Evolutionary conservation across 495 filamentous ascomycete genomes (phyloP), one percentile per base, ranked within the genome.

Genomic region (Tuber magnatum): DNA sequence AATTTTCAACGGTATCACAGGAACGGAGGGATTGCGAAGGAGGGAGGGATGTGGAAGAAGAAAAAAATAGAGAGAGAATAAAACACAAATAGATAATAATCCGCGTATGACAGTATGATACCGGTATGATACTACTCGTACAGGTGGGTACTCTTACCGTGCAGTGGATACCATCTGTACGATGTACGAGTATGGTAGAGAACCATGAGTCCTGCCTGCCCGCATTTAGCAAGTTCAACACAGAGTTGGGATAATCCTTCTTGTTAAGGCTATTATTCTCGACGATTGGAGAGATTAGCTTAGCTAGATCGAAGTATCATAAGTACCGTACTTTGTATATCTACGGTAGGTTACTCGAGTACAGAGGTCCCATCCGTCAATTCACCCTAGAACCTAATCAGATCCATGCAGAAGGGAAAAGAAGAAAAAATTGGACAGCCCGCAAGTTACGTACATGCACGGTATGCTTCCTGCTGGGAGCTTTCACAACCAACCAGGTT

Each of bases 1-100:
- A 65, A 65, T 65, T 65, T 65, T 65, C 56, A 65, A 35, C 56
- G 56, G 28, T n/a, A n/a, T n/a, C n/a, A n/a, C 28, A 65, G 56
- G 56, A 65, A 65, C 56, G 56, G 56, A 35, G 28, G 56, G 14
- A 65, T 35, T 10, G 28, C 18, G 56, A 32, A 56, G 24, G n/a
- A 28, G 14, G 16, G 32, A 65, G 18, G 32, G 32, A 28, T 18
- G 28, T 35, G 28, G 56, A 1, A 16, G 4, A 32, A 32, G 3
- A 4, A 20, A 65, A 18, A 14, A 20, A 20, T 40, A 35, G 1
- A 18, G 6, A 35, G 14, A 65, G 6, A 32, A 65, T 16, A 16
- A 35, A 65, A 6, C 56, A 65, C 4, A 65, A 65, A 65, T 35
- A 65, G 35, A 65, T 65, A 20, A 35, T 32, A 32, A 65, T 65